These are phyloP conservation scores for Penicillium steckii DNA, from an alignment of 495 filamentous ascomycete species.

Conservation along the genomic window DNA sequence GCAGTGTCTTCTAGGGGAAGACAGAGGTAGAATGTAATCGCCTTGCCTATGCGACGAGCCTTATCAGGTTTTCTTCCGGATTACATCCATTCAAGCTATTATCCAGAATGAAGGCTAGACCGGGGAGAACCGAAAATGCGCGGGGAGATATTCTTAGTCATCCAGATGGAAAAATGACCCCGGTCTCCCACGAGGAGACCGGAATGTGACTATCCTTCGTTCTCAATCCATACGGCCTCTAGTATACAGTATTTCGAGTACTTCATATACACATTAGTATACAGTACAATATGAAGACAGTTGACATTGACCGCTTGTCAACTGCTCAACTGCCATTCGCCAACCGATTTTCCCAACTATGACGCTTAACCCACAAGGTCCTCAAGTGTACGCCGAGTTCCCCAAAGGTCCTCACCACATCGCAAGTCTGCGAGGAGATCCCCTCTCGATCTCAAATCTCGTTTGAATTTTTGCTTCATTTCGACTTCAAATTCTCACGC, in stretches of 20 bases:
- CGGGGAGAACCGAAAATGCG: neutral
- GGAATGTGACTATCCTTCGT: neutral
- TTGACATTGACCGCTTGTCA: conserved; percentile 16
- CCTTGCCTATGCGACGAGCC: neutral
- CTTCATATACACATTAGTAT: no score
- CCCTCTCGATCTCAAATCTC: neutral
- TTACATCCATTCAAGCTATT: no score
- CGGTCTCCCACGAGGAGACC: neutral
- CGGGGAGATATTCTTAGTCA: conserved; percentile 10
- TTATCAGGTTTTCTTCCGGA: no score
- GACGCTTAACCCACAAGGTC: conserved; percentile 38
- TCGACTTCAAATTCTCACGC: neutral
- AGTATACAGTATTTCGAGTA: no score
- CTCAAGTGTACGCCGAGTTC: conserved; percentile 21
- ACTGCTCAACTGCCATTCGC: conserved; percentile 16
- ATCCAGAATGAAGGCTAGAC: neutral
- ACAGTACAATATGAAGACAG: neutral
- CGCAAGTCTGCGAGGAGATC: neutral
- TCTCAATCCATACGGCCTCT: neutral
- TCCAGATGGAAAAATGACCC: neutral
- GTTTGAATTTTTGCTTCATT: conserved; percentile 7
- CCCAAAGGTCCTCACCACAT: conserved; percentile 37
- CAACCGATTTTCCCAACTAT: conserved; percentile 14
- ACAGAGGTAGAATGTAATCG: neutral
- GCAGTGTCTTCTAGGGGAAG: neutral